Percentiles rank a stretch among this genome's conserved stretches.
phyloP scores from a whole-genome alignment of 306 rosid genomes.

The Lagenaria siceraria region DNA sequence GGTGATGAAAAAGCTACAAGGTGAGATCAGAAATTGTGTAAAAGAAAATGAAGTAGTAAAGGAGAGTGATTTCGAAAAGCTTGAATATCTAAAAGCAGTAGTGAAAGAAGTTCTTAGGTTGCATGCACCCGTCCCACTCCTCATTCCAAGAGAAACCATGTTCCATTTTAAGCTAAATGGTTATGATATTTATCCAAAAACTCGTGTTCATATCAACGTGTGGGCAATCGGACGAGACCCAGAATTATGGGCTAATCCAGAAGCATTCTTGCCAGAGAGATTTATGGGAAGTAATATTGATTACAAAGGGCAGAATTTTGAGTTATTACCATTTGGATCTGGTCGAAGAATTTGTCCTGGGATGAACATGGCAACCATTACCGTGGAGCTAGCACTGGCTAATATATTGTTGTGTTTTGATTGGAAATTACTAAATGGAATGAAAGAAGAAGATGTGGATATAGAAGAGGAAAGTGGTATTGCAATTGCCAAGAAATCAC shows the following conservation, averaged over 20 bases:
- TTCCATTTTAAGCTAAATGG: not conserved
- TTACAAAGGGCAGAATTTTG: conserved; percentile 18
- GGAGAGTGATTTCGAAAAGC: not conserved
- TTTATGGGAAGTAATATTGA: conserved; percentile 12
- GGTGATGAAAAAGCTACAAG: conserved; percentile 21
- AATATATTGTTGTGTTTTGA: conserved; percentile 26
- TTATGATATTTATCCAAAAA: conserved; percentile 15
- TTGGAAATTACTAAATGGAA: conserved; percentile 15
- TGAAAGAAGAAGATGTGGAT: not conserved
- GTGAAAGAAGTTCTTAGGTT: not conserved
- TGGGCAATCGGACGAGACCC: conserved; percentile 36
- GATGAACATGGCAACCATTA: not conserved
- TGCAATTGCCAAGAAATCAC: not conserved
- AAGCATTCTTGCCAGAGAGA: conserved; percentile 25
- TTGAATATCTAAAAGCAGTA: conserved; percentile 19
- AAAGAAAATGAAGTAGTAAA: not conserved
- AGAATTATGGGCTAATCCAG: conserved; percentile 15
- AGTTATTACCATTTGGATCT: conserved; percentile 4
- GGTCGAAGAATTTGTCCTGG: conserved; percentile 34
- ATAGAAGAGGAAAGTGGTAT: not conserved
- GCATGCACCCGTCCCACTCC: not conserved
- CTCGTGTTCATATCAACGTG: conserved; percentile 17
- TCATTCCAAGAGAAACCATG: not conserved
- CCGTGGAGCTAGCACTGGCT: conserved; percentile 15
- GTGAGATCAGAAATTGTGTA: conserved; percentile 24